These are phyloP conservation scores for Lactifluus volemus DNA, from an alignment of 768 basidiomycete genomes.

Conservation along the genomic window DNA sequence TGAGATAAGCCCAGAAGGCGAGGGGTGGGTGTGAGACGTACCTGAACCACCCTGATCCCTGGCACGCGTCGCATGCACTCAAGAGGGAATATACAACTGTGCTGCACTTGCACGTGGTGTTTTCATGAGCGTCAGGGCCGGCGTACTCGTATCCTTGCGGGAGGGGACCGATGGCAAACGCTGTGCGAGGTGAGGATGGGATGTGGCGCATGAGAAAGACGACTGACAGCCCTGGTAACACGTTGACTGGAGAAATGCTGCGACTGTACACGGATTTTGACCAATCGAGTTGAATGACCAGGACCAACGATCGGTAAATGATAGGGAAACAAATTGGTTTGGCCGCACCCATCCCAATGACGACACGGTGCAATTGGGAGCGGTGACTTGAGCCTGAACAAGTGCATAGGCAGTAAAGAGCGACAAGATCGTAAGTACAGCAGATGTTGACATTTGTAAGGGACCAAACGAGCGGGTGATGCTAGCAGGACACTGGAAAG, in stretches of 20 bases:
- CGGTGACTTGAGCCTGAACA: background rate
- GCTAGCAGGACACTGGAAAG: too few species aligned
- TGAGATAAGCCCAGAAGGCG: background rate
- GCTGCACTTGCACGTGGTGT: constrained; percentile 7
- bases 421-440: too few species aligned
- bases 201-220: background rate
- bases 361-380: background rate
- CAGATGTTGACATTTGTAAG: too few species aligned
- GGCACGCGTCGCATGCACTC: constrained; percentile 3
- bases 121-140: too few species aligned
- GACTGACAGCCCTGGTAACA: constrained; percentile 6
- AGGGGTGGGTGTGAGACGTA: background rate
- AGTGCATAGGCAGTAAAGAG: background rate
- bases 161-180: background rate
- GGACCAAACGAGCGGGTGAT: too few species aligned
- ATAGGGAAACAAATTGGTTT: background rate
- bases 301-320: background rate
- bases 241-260: constrained; percentile 1
- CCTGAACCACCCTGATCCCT: background rate
- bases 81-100: constrained; percentile 2
- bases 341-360: background rate
- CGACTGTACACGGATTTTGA: constrained; percentile 6
- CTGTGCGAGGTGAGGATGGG: background rate
- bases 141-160: background rate
- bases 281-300: background rate